Conservation (phyloP, 2,329 filamentous ascomycete genomes). For the Xylaria sp. region DNA sequence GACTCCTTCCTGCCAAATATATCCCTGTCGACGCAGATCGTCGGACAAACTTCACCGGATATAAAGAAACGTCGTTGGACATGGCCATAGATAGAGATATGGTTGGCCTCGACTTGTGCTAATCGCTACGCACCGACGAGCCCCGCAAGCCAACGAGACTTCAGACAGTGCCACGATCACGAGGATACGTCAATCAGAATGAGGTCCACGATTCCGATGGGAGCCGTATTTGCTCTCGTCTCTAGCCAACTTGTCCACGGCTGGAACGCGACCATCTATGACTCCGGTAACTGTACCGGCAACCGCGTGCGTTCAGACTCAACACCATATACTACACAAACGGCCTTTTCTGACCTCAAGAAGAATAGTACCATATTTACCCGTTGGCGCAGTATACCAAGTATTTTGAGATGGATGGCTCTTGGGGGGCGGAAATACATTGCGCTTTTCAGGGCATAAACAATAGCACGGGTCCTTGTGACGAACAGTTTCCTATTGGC, state of each 20-base stretch:
- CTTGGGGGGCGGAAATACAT: constrained; percentile 29
- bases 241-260: constrained; percentile 22
- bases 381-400: constrained; percentile 27
- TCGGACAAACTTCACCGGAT: background rate
- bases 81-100: background rate
- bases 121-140: constrained; percentile 1
- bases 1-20: constrained; percentile 16
- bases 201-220: constrained; percentile 24
- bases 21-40: constrained; percentile 28
- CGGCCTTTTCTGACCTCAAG: constrained; percentile 4
- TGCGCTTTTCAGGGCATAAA: constrained; percentile 31
- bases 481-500: constrained; percentile 32
- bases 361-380: constrained; percentile 32
- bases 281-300: constrained; percentile 31
- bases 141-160: background rate
- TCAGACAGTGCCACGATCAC: background rate
- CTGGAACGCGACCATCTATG: constrained; percentile 38
- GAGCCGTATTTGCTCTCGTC: constrained; percentile 28
- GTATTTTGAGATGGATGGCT: constrained; percentile 37
- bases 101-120: background rate
- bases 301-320: constrained; percentile 26
- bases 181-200: constrained; percentile 15
- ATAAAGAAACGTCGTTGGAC: constrained; percentile 19
- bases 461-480: constrained; percentile 26
- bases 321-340: background rate